phyloP scores from a whole-genome alignment of 129 eudicot species.

The Flaveria bidentis region DNA sequence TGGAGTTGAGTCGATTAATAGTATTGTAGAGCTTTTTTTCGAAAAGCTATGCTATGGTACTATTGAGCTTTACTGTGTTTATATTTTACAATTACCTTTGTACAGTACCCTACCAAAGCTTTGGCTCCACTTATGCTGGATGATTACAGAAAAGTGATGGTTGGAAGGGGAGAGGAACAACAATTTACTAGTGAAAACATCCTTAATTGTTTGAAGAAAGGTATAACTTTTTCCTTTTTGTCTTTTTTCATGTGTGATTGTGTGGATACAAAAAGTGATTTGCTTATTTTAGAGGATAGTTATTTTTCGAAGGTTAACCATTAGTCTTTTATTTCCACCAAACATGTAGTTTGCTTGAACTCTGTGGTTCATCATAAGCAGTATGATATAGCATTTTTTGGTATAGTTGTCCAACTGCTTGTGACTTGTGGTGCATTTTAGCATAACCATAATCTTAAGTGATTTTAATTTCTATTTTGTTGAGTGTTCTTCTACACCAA shows the following conservation, averaged over 20 bases:
- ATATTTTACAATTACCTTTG: not conserved
- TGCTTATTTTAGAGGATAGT: not conserved
- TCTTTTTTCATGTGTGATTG: not conserved
- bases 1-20: not conserved
- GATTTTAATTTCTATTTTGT: not conserved
- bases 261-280: not conserved
- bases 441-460: not conserved
- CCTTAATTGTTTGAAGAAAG: constrained; percentile 76
- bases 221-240: constrained; percentile 35
- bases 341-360: not conserved
- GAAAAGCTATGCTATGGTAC: not conserved
- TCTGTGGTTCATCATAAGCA: constrained; percentile 1
- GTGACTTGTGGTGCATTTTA: not conserved
- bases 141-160: constrained; percentile 89
- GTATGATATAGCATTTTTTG: not conserved
- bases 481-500: not conserved
- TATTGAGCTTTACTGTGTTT: not conserved
- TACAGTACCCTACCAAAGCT: constrained; percentile 95
- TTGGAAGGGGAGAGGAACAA: constrained; percentile 79
- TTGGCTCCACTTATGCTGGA: constrained; percentile 89
- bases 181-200: constrained; percentile 75
- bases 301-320: not conserved
- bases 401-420: not conserved
- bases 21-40: not conserved
- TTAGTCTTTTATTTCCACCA: not conserved